Base-by-base conservation (phyloP, 2,329 filamentous ascomycete species). In the Xylaria sp. region DNA sequence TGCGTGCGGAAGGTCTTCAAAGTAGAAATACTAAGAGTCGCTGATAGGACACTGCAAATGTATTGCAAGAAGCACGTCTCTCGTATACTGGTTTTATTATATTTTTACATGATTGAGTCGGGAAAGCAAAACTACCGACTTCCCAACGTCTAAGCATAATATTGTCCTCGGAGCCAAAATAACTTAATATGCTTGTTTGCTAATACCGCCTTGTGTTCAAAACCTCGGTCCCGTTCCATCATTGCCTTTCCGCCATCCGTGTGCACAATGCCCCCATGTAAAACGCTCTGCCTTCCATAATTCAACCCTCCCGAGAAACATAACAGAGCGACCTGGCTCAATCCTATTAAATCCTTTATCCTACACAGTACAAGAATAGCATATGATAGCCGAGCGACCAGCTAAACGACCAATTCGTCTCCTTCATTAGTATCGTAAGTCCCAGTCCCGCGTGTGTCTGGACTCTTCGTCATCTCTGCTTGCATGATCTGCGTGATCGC, bases 401-500 rank as follows among this genome's bases (percentile, higher is more conserved):
- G 49, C 28, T 11, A 20, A 42, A 33, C 53, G 56, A 23, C 51
- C 28, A 51, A 53, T 48, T 23, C 38, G 33, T 40, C 15, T n/a
- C 49, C 38, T 15, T 57, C 40, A 48, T 63, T 61, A 69, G 9
- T 59, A 69, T 38, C 42, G 23, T 53, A 26, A 46, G 42, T 42
- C 42, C 69, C 60, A 71, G 23, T 33, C 36, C 36, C 51, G 57
- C 31, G 51, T 31, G 31, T 56, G 38, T 33, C 44, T 26, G 7
- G 51, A 56, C 36, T 59, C 33, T 33, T 33, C 59, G 28, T 66
- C 36, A 3, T 23, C 42, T 9, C 20, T 36, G 26, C 7, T 15
- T 4, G 46, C 64, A 62, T 63, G 6, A 59, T 72, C 68, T 20
- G 67, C 65, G 48, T 49, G 69, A 71, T 59, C 69, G 68, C 67